phyloP scores from a whole-genome alignment of 176 grass and related monocot species.

The Sorghum bicolor region Sorghum_bicolor_NCBIv3 NC_012873.2:64881001-64881500 shows the following conservation, averaged over 20 bases:
- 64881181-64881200: slow-evolving; percentile 46
- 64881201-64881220: slow-evolving; percentile 79
- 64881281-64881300: slow-evolving; percentile 43
- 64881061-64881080: slow-evolving; percentile 55
- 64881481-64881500: slow-evolving; percentile 46
- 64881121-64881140: slow-evolving; percentile 67
- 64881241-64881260: slow-evolving; percentile 21
- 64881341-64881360: slow-evolving; percentile 48
- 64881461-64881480: slow-evolving; percentile 51
- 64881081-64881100: slow-evolving; percentile 45
- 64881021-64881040: slow-evolving; percentile 63
- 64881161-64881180: slow-evolving; percentile 43
- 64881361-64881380: slow-evolving; percentile 56
- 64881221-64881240: slow-evolving; percentile 66
- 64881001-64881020: slow-evolving; percentile 70
- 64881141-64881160: slow-evolving; percentile 60
- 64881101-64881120: slow-evolving; percentile 59
- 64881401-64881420: slow-evolving; percentile 42
- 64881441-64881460: slow-evolving; percentile 52
- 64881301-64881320: slow-evolving; percentile 62
- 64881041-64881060: slow-evolving; percentile 57
- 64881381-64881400: slow-evolving; percentile 43
- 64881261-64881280: slow-evolving; percentile 50
- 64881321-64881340: slow-evolving; percentile 67
- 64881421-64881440: slow-evolving; percentile 63